Percentiles rank a stretch among this genome's conserved stretches.
Conservation (phyloP, 1,284 basidiomycete species). For the Pseudozyma sp. region DNA sequence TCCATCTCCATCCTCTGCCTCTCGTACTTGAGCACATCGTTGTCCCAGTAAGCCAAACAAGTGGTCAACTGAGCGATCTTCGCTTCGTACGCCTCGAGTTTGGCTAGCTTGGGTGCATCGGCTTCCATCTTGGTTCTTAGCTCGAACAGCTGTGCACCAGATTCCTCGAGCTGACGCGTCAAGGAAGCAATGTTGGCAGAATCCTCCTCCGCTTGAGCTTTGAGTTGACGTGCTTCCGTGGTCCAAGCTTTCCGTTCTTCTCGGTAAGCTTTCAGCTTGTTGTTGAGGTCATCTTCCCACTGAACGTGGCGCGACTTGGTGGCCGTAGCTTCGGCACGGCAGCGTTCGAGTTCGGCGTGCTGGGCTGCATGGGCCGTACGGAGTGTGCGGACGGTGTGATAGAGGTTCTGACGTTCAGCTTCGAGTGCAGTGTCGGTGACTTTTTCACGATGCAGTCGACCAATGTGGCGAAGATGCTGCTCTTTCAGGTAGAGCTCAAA, state of each 20-base stretch:
- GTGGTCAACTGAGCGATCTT: slow-evolving; percentile 50
- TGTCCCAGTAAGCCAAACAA: slow-evolving; percentile 59
- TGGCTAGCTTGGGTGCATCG: slow-evolving; percentile 48
- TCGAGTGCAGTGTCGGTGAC: slow-evolving; percentile 63
- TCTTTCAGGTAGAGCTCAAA: slow-evolving; percentile 69
- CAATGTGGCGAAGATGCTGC: slow-evolving; percentile 68
- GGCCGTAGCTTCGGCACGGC: slow-evolving; percentile 52
- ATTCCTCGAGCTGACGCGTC: slow-evolving; percentile 47
- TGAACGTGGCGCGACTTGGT: slow-evolving; percentile 57
- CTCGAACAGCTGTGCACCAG: slow-evolving; percentile 58
- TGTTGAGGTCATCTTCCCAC: slow-evolving; percentile 65
- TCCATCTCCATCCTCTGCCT: slow-evolving; percentile 62
- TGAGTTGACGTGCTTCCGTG: slow-evolving; percentile 50
- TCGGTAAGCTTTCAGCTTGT: slow-evolving; percentile 63
- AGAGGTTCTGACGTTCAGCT: slow-evolving; percentile 67
- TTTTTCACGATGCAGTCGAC: slow-evolving; percentile 66
- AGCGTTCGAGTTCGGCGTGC: slow-evolving; percentile 43
- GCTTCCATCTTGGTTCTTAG: slow-evolving; percentile 45
- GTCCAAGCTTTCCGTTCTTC: slow-evolving; percentile 64
- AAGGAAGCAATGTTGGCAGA: slow-evolving; percentile 32
- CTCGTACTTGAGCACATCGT: slow-evolving; percentile 58
- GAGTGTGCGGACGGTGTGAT: slow-evolving; percentile 57
- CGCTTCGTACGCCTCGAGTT: slow-evolving; percentile 52
- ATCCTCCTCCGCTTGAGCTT: slow-evolving; percentile 51
- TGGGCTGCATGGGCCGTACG: slow-evolving; percentile 42